Base-by-base conservation (phyloP, 1,139 yeast species). In the Pichia sp. region DNA sequence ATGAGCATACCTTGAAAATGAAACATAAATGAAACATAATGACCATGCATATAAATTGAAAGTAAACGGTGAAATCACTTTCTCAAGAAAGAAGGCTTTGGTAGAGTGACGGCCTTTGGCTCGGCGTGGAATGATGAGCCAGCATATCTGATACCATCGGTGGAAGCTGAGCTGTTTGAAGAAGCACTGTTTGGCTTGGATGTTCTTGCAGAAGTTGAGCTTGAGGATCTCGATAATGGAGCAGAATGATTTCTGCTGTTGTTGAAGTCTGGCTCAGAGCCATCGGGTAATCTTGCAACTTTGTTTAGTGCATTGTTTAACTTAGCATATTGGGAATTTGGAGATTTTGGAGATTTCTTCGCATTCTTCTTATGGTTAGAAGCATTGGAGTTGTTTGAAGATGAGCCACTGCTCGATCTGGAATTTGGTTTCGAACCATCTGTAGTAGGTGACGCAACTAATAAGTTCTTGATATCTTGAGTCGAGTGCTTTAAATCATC, bases 91-190 rank as follows among this genome's bases (percentile, higher is more conserved):
- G 81, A 74, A 7, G 85, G 85, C 60, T 79, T 80, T 32, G 84
- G 84, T 58, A 80, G 73, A 42, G 79, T 77, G 59, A 79, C 69
- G 4, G 84, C 84, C 45, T 80, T 80, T 0, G 85, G 85, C 19
- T 83, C 78, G 26, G 81, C 76, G 66, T 78, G 81, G 64, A 80
- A 80, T 44, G 84, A 77, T 45, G 83, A 77, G 16, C 85, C 85
- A 52, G 85, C 85, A 66, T 79, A 80, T 45, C 67, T 66, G 31
- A 43, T n/a, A 46, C 32, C 38, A 11, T 51, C 48, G 8, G 54
- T 45, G 13, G 54, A 45, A 31, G 10, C 29, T 29, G 58, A 45
- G 30, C 52, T 48, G 23, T 48, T 19, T 8, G 57, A 55, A 2
- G 55, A 55, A 5, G 55, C 48, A 45, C 55, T 55, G 11, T 30